phyloP scores from a whole-genome alignment of 495 filamentous ascomycete genomes.

The Hypoxylon cercidicola region DNA sequence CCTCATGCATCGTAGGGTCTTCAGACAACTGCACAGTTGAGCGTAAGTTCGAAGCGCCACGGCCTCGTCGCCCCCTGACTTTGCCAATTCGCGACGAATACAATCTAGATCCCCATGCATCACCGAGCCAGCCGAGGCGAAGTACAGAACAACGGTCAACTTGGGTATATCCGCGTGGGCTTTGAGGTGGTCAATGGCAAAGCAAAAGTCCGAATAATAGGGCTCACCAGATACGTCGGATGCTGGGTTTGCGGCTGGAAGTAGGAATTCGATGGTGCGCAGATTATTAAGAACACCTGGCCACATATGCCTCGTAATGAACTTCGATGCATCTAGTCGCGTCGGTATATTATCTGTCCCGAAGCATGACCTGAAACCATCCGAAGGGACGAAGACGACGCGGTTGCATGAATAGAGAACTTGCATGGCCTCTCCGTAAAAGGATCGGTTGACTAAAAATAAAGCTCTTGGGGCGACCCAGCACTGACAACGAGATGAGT shows the following conservation, averaged over 20 bases:
- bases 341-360: too few relatives aligned
- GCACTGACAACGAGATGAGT: constrained; percentile 17
- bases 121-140: background rate
- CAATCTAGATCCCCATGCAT: background rate
- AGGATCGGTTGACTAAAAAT: constrained; percentile 1
- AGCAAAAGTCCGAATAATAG: constrained; percentile 2
- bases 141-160: background rate
- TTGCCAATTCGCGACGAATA: background rate
- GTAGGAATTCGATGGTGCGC: constrained; percentile 3
- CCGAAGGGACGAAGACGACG: constrained; percentile 1
- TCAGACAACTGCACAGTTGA: background rate
- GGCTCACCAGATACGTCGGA: background rate
- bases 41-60: background rate
- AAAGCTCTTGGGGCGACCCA: constrained; percentile 2
- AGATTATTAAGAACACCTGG: constrained; percentile 12
- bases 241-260: constrained; percentile 1
- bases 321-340: constrained; percentile 12
- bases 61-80: background rate
- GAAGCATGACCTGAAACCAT: background rate
- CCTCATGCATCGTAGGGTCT: background rate
- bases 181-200: constrained; percentile 13
- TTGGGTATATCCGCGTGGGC: constrained; percentile 3
- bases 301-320: constrained; percentile 16
- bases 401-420: constrained; percentile 5
- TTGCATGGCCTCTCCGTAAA: constrained; percentile 1